Percentiles rank a stretch among this genome's conserved stretches.
These are phyloP conservation scores for Gardenia jasminoides DNA, from an alignment of 257 asterid genomes.

Conservation along the genomic window DNA sequence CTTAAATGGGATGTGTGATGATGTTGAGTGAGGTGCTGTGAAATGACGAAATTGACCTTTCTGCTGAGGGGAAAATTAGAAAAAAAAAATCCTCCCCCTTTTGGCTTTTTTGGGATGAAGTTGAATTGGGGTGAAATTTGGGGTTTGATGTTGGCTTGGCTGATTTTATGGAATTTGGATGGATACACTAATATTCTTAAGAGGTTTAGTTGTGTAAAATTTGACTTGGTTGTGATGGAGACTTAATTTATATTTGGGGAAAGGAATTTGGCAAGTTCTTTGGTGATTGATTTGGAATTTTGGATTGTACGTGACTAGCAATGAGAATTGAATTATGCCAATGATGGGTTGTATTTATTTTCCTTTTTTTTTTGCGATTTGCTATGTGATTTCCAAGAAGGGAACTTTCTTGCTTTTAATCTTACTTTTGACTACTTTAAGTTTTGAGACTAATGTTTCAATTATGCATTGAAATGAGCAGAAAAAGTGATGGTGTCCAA, in stretches of 20 bases:
- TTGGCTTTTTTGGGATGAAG: neutral
- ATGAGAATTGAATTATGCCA: neutral
- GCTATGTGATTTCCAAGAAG: neutral
- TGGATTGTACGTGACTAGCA: neutral
- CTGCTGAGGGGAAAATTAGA: neutral
- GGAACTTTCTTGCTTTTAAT: no score
- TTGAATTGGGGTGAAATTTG: neutral
- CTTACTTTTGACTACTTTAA: neutral
- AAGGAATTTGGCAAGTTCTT: neutral
- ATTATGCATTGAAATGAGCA: neutral
- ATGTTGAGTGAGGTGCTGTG: neutral
- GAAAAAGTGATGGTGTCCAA: neutral
- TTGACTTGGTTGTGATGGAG: neutral
- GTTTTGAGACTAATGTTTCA: neutral
- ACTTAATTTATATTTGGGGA: neutral
- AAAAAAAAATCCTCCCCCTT: no score
- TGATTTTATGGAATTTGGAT: neutral
- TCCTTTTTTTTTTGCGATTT: neutral
- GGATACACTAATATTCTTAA: neutral
- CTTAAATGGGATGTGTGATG: neutral
- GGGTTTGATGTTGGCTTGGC: neutral
- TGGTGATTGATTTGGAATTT: neutral
- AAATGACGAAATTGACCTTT: constrained; percentile 4
- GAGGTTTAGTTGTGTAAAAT: neutral
- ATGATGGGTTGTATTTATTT: neutral